phyloP scores from a whole-genome alignment of 176 grass and related monocot species.

The Carex parvula region DNA sequence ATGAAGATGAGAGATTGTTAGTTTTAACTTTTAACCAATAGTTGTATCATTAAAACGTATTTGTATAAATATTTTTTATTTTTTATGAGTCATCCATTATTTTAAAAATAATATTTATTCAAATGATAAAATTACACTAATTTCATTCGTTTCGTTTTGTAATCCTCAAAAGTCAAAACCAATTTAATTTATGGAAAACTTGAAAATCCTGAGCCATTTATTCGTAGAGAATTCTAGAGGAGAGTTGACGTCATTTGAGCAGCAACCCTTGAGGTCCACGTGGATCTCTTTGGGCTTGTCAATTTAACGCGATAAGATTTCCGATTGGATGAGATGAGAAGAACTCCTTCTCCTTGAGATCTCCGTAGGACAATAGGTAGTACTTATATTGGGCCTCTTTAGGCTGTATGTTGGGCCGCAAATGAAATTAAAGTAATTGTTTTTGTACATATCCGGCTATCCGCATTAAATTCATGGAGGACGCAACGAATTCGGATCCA shows the following conservation, averaged over 20 bases:
- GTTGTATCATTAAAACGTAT: no score
- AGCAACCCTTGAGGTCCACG: not conserved
- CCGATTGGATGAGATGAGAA: conserved; percentile 1
- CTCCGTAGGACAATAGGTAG: not conserved
- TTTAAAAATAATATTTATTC: no score
- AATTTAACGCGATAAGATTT: conserved; percentile 21
- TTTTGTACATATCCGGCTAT: not conserved
- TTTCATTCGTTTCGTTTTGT: not conserved
- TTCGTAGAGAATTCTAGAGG: not conserved
- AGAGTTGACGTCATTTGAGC: not conserved
- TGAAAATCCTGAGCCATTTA: not conserved
- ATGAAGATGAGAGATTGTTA: no score
- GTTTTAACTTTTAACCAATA: no score
- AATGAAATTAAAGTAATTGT: not conserved
- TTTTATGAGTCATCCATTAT: no score
- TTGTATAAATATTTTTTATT: no score
- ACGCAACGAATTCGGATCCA: no score
- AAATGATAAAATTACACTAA: not conserved
- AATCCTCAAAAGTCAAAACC: not conserved
- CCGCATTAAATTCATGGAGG: not conserved
- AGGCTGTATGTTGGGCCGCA: not conserved
- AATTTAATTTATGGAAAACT: not conserved
- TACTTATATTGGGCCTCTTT: not conserved
- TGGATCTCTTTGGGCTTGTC: conserved; percentile 6
- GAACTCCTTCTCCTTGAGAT: not conserved